A percentile compares a stretch with the other conserved stretches of the same genome.
These are phyloP conservation scores for Dysphania ambrosioides DNA, from an alignment of 148 eudicot genomes.

Conservation along the genomic window DNA sequence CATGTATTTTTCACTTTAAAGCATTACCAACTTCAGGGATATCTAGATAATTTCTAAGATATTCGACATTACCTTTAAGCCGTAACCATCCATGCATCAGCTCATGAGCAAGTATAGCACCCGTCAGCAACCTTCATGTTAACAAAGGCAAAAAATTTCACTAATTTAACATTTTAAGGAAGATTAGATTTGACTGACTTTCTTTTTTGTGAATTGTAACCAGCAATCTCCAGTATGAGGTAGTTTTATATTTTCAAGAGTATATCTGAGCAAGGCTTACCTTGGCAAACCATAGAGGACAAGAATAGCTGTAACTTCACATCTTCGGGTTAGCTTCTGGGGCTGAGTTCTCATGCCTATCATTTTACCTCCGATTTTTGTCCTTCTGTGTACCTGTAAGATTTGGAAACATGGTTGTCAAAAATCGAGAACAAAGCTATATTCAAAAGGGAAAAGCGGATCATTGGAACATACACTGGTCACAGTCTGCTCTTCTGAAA, in stretches of 20 bases:
- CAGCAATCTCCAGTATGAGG: neutral
- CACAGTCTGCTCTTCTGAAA: slow-evolving; percentile 98
- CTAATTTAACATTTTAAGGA: neutral
- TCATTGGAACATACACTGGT: slow-evolving; percentile 54
- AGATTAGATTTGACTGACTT: neutral
- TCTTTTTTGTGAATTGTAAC: neutral
- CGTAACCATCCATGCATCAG: slow-evolving; percentile 98
- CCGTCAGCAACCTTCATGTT: slow-evolving; percentile 75
- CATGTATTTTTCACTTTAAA: neutral
- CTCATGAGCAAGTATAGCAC: slow-evolving; percentile 97
- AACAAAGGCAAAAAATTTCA: neutral
- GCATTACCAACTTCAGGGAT: neutral
- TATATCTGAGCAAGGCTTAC: slow-evolving; percentile 33
- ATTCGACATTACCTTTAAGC: slow-evolving; percentile 56
- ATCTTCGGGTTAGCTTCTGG: slow-evolving; percentile 72
- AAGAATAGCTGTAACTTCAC: slow-evolving; percentile 98
- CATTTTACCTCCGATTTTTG: slow-evolving; percentile 77
- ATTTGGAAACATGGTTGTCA: slow-evolving; percentile 8
- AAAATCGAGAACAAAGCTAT: neutral
- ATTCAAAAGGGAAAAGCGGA: neutral
- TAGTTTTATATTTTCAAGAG: neutral
- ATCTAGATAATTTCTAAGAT: neutral
- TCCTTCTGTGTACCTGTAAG: slow-evolving; percentile 69
- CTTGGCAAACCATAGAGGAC: slow-evolving; percentile 96
- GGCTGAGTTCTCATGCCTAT: slow-evolving; percentile 88